Evolutionary conservation across 495 filamentous ascomycete genomes (phyloP).

Genomic region (Penicillium cosmopolitanum): DNA sequence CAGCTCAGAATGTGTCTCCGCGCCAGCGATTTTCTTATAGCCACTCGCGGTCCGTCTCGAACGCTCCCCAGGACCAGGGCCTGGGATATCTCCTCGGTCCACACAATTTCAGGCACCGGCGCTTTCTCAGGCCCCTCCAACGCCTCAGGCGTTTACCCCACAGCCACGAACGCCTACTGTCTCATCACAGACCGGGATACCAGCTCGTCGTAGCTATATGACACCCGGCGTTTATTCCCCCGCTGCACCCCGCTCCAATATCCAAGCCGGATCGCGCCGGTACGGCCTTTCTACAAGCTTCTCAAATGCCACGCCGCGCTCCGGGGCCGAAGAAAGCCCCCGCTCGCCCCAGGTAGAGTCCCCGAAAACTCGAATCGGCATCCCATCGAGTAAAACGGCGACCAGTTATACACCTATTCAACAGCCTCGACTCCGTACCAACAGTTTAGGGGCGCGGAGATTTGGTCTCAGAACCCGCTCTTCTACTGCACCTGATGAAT

Average conservation of each 20-base stretch:
- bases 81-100: conserved; percentile 27
- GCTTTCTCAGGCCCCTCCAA: conserved; percentile 1
- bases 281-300: conserved; percentile 42
- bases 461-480: conserved; percentile 43
- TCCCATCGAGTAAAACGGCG: conserved; percentile 44
- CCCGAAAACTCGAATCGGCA: conserved; percentile 41
- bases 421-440: conserved; percentile 43
- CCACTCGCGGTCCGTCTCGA: conserved; percentile 39
- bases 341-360: conserved; percentile 28
- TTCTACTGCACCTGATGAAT: conserved; percentile 31
- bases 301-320: conserved; percentile 25
- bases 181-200: conserved; percentile 43
- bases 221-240: conserved; percentile 43
- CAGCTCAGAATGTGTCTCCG: conserved; percentile 33
- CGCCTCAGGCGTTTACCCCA: conserved; percentile 28
- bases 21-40: conserved; percentile 48
- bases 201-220: conserved; percentile 48
- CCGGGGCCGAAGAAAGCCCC: conserved; percentile 28
- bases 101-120: conserved; percentile 26
- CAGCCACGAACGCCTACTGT: conserved; percentile 46
- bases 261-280: conserved; percentile 52
- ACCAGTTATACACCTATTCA: conserved; percentile 49
- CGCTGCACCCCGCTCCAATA: conserved; percentile 45
- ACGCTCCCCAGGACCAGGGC: conserved; percentile 27
- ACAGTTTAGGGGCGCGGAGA: conserved; percentile 45